Percentiles rank a stretch among this genome's conserved stretches.
Conservation (phyloP, 2,329 filamentous ascomycete genomes). For the Seiridium cupressi region DNA sequence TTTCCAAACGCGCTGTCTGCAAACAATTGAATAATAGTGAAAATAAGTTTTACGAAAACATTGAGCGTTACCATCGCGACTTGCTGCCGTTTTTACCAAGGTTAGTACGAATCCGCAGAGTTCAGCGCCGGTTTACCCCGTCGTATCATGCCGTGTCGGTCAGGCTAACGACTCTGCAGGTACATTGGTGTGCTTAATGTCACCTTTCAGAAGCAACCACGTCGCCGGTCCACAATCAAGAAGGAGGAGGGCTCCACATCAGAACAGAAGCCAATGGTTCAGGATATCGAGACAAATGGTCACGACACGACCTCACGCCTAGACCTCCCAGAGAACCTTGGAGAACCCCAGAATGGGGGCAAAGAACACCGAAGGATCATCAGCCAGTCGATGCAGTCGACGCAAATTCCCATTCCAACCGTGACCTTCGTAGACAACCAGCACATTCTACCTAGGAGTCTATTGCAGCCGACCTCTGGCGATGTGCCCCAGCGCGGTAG, state of each 20-base stretch:
- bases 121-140: background rate
- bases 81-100: slow-evolving; percentile 88
- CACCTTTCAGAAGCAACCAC: slow-evolving; percentile 82
- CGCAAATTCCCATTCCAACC: slow-evolving; percentile 70
- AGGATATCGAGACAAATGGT: slow-evolving; percentile 34
- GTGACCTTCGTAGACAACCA: slow-evolving; percentile 93
- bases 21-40: slow-evolving; percentile 98
- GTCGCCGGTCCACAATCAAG: slow-evolving; percentile 57
- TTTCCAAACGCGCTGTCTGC: slow-evolving; percentile 91
- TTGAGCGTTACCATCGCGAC: slow-evolving; percentile 87
- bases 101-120: slow-evolving; percentile 37
- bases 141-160: background rate
- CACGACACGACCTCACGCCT: slow-evolving; percentile 15
- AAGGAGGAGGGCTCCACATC: slow-evolving; percentile 41
- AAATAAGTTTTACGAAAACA: slow-evolving; percentile 97
- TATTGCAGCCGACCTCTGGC: slow-evolving; percentile 61
- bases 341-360: slow-evolving; percentile 18
- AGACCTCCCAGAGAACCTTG: slow-evolving; percentile 12
- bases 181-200: slow-evolving; percentile 98
- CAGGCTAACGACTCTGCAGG: slow-evolving; percentile 43
- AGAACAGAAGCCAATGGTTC: slow-evolving; percentile 19
- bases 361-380: slow-evolving; percentile 44
- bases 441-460: slow-evolving; percentile 84
- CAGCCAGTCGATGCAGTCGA: slow-evolving; percentile 73
- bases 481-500: slow-evolving; percentile 31